Conservation (phyloP, 176 grass and related monocot species). For the Oryza longistaminata region DNA sequence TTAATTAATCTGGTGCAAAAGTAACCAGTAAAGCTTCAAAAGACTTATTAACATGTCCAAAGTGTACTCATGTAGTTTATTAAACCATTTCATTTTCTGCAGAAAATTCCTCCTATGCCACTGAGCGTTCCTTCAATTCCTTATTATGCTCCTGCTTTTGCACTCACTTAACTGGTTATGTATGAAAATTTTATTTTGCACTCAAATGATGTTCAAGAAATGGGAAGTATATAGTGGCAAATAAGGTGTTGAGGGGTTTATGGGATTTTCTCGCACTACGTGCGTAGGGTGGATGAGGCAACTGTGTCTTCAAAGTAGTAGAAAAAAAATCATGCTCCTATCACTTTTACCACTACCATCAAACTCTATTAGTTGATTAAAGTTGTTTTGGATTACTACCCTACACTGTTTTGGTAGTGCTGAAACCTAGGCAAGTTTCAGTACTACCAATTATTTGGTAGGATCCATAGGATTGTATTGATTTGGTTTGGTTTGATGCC, state of each 20-base stretch:
- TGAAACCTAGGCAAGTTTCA: too few relatives aligned
- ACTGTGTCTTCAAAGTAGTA: too few relatives aligned
- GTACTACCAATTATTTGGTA: too few relatives aligned
- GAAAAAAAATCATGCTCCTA: background rate
- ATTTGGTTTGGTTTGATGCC: too few relatives aligned
- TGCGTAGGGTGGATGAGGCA: too few relatives aligned
- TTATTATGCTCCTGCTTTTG: too few relatives aligned
- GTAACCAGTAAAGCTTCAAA: background rate
- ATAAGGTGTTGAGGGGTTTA: background rate
- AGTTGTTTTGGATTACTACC: too few relatives aligned
- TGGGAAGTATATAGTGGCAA: background rate
- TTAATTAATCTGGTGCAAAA: conserved; percentile 8
- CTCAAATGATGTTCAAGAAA: too few relatives aligned
- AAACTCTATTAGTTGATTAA: background rate
- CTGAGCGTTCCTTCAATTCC: background rate
- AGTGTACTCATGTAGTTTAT: background rate
- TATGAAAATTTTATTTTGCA: background rate
- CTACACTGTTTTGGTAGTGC: too few relatives aligned
- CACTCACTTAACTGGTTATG: background rate
- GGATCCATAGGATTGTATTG: too few relatives aligned
- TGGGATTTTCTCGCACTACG: too few relatives aligned
- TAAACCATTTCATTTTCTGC: background rate
- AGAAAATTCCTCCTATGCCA: background rate
- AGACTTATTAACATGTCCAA: background rate
- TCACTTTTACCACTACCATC: background rate